Evolutionary conservation across 768 basidiomycete genomes (phyloP).

Genomic region (Mycena pura): DNA sequence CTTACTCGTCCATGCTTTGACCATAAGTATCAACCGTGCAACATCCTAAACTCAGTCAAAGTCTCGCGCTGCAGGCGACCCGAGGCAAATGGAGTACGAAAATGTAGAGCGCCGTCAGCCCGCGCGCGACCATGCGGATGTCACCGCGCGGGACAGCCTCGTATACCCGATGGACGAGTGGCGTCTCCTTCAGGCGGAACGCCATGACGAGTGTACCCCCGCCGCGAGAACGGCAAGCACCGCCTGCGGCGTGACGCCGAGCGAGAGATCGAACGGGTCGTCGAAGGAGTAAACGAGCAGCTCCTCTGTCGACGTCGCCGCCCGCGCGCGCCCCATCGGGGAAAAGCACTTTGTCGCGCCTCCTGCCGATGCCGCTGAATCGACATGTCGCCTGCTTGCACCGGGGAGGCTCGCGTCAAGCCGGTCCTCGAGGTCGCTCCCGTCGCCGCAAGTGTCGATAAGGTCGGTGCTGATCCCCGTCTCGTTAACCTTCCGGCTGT

Average conservation of each 20-base stretch:
- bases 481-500: conserved; percentile 86
- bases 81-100: conserved; percentile 66
- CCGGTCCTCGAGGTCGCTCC: conserved; percentile 91
- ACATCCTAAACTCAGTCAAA: no score
- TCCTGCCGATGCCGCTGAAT: conserved; percentile 87
- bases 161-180: conserved; percentile 81
- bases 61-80: no score
- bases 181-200: conserved; percentile 87
- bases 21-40: no score
- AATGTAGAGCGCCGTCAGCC: conserved; percentile 86
- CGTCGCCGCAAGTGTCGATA: conserved; percentile 85
- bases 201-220: conserved; percentile 91
- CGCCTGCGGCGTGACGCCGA: conserved; percentile 95
- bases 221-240: conserved; percentile 71
- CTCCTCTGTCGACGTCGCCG: conserved; percentile 95
- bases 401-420: conserved; percentile 86
- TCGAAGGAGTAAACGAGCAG: conserved; percentile 94
- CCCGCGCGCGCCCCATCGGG: conserved; percentile 94
- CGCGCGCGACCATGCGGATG: conserved; percentile 77
- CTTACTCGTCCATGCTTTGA: no score
- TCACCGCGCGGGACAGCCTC: conserved; percentile 82
- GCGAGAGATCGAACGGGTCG: conserved; percentile 95
- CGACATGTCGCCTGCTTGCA: conserved; percentile 83
- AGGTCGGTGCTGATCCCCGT: conserved; percentile 87
- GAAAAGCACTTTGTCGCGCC: conserved; percentile 90